Percentiles rank a stretch among this genome's conserved stretches.
phyloP scores from a whole-genome alignment of 805 yeast genomes.

The Hyphopichia homilentoma region DNA sequence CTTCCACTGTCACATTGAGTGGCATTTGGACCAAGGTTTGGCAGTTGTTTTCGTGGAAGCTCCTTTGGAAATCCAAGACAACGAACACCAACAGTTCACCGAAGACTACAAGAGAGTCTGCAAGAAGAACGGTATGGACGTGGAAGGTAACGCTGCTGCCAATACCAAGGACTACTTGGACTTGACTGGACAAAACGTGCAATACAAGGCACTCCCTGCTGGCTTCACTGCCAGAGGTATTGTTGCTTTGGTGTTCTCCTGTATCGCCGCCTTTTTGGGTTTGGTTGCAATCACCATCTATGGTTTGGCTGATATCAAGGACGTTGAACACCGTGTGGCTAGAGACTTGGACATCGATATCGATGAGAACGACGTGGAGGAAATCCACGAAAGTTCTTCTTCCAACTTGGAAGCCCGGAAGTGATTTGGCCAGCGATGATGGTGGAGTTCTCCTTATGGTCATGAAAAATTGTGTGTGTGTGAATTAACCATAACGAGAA shows the following conservation, averaged over 20 bases:
- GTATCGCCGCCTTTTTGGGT: slow-evolving; percentile 83
- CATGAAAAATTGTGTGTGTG: slow-evolving; percentile 20
- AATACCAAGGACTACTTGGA: slow-evolving; percentile 61
- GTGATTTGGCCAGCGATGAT: too few relatives aligned
- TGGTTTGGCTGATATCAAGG: slow-evolving; percentile 80
- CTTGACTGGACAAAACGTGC: slow-evolving; percentile 72
- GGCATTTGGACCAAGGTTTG: slow-evolving; percentile 81
- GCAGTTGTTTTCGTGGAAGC: slow-evolving; percentile 72
- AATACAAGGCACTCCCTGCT: slow-evolving; percentile 61
- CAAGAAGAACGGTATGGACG: slow-evolving; percentile 47
- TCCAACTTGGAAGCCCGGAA: slow-evolving; percentile 1
- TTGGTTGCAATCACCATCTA: slow-evolving; percentile 70
- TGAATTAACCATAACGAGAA: too few relatives aligned
- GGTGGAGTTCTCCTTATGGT: slow-evolving; percentile 6
- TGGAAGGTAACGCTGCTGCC: slow-evolving; percentile 87
- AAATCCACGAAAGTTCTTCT: slow-evolving; percentile 7
- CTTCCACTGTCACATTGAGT: slow-evolving; percentile 88
- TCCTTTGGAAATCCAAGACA: slow-evolving; percentile 47
- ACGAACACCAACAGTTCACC: slow-evolving; percentile 51
- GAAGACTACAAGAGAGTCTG: slow-evolving; percentile 62
- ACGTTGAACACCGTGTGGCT: slow-evolving; percentile 61
- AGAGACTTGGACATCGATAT: slow-evolving; percentile 51
- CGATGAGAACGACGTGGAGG: slow-evolving; percentile 23
- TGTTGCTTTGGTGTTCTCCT: slow-evolving; percentile 89
- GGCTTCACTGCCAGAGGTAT: slow-evolving; percentile 96